Evolutionary conservation across 352 stramenopile species (phyloP), one percentile per base, ranked within the genome.

Genomic region (Globisporangium nagaii): DNA sequence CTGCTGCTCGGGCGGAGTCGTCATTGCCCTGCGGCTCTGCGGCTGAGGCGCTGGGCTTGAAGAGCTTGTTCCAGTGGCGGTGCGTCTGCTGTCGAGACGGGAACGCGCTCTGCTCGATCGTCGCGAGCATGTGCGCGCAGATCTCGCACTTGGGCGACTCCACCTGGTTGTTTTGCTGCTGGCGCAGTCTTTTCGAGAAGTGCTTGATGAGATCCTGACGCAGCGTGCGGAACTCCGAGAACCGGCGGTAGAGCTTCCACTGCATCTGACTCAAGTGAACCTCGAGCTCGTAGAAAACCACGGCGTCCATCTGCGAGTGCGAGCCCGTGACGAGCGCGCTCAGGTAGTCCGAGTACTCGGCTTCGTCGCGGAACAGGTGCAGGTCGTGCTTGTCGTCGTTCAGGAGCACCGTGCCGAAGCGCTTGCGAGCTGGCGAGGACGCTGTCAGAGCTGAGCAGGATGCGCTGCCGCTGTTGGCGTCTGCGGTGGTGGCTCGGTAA

Each of bases 321-420:
- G 71, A 51, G 4, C 73, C 65, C 0, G 71, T 84, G 37, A 86
- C 35, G 8, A 58, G 39, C 28, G 73, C 71, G 7, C 62, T 65
- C 44, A 91, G 55, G 65, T 91, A 89, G 52, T 91, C 81, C 31
- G 81, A 91, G 62, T 91, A 91, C 60, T 91, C 81, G 22, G 81
- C 79, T 51, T 90, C 75, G 35, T 89, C 78, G 2, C 75, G 78
- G 49, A 89, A 85, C 10, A 88, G 53, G 15, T 66, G 65, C 2
- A 88, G 63, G 12, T 83, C 65, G 3, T 75, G 60, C 22, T 66
- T 62, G 22, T 57, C 54, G 12, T 76, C 67, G 19, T 68, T 65
- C 19, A 80, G 46, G 2, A 76, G 22, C 24, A 79, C 49, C 0
- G 74, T 68, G 22, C 58, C 70, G 31, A 62, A 73, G 35, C 34